Evolutionary conservation across 2,329 filamentous ascomycete genomes (phyloP).

Genomic region (Pseudogymnoascus destructans): DNA sequence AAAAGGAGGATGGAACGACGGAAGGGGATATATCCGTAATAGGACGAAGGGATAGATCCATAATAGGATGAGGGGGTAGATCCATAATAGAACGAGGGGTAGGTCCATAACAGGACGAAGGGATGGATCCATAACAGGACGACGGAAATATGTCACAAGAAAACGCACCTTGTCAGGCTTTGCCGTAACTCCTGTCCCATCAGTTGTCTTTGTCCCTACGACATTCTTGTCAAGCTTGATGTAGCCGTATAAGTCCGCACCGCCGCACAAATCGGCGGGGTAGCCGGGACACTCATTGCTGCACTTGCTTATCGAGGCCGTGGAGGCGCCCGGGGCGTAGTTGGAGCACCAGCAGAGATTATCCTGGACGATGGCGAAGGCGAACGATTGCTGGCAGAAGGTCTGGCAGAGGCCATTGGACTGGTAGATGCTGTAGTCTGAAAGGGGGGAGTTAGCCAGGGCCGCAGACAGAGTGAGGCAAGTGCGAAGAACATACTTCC

Average conservation of each 20-base stretch:
- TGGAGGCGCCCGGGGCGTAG: constrained; percentile 40
- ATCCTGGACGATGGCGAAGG: constrained; percentile 55
- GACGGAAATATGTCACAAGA: constrained; percentile 1
- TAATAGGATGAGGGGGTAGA: constrained; percentile 3
- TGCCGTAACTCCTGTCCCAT: not conserved
- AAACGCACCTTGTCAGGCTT: not conserved
- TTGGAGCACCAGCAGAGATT: constrained; percentile 64
- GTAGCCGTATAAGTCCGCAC: constrained; percentile 49
- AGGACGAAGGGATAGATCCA: not conserved
- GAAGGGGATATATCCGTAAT: not conserved
- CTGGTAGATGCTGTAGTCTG: constrained; percentile 36
- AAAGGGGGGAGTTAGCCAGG: not conserved
- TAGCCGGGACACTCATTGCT: constrained; percentile 53
- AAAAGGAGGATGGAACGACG: not conserved
- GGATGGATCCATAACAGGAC: constrained; percentile 1
- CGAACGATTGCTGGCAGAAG: constrained; percentile 43
- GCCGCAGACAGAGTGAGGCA: not conserved
- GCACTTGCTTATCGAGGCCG: constrained; percentile 37
- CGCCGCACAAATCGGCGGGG: constrained; percentile 52
- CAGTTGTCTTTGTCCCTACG: constrained; percentile 38
- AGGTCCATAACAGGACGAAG: not conserved
- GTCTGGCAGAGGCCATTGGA: constrained; percentile 56
- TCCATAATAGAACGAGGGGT: not conserved
- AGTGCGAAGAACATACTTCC: not conserved
- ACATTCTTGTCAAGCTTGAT: constrained; percentile 40